phyloP scores from a whole-genome alignment of 495 filamentous ascomycete genomes.

The Durotheca rogersii region DNA sequence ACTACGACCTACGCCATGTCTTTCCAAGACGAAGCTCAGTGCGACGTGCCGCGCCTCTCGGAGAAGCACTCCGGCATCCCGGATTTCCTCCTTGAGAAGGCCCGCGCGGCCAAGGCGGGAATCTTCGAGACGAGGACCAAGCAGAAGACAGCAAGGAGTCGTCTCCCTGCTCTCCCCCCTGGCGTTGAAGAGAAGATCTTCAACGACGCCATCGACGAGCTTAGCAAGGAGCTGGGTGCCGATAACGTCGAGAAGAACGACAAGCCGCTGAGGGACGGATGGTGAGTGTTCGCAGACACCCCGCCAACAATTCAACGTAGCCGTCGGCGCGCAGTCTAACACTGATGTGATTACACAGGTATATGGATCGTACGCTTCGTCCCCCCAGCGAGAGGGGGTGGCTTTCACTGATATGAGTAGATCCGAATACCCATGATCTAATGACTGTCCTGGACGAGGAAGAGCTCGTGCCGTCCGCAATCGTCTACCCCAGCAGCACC shows the following conservation, averaged over 20 bases:
- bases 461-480: slow-evolving; percentile 52
- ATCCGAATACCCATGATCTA: slow-evolving; percentile 56
- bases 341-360: slow-evolving; percentile 27
- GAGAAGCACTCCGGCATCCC: slow-evolving; percentile 50
- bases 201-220: slow-evolving; percentile 39
- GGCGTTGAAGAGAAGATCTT: slow-evolving; percentile 44
- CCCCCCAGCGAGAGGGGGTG: not conserved
- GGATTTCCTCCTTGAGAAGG: slow-evolving; percentile 40
- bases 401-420: slow-evolving; percentile 14
- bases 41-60: slow-evolving; percentile 41
- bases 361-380: slow-evolving; percentile 47
- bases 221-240: slow-evolving; percentile 39
- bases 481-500: slow-evolving; percentile 49
- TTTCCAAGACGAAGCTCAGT: slow-evolving; percentile 34
- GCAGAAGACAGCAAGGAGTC: slow-evolving; percentile 35
- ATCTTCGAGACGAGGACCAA: slow-evolving; percentile 44
- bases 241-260: slow-evolving; percentile 52
- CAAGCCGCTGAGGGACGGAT: slow-evolving; percentile 49
- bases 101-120: slow-evolving; percentile 36
- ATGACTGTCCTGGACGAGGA: slow-evolving; percentile 54
- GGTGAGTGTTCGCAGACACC: slow-evolving; percentile 36
- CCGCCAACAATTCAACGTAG: not conserved
- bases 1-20: slow-evolving; percentile 27
- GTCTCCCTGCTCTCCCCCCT: slow-evolving; percentile 40
- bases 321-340: not conserved